phyloP scores from a whole-genome alignment of 2,329 filamentous ascomycete genomes.

The Trichophyton verrucosum region DNA sequence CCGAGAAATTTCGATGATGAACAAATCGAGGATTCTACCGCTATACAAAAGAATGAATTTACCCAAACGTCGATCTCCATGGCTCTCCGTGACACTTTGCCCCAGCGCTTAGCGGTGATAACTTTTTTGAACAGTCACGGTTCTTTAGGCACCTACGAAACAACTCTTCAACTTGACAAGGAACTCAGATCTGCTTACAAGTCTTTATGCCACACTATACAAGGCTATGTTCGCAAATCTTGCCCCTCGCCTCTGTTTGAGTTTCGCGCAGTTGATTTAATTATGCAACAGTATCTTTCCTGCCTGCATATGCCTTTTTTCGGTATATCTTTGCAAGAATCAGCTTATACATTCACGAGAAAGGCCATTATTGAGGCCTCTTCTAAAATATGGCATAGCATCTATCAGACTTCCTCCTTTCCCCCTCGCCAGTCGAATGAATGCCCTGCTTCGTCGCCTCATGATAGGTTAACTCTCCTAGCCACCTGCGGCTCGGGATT shows the following conservation, averaged over 20 bases:
- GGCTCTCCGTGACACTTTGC: constrained; percentile 34
- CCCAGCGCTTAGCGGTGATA: constrained; percentile 34
- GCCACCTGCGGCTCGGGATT: constrained; percentile 26
- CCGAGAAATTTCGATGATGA: constrained; percentile 30
- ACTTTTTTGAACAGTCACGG: constrained; percentile 39
- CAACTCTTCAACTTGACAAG: constrained; percentile 37
- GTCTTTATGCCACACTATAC: constrained; percentile 23
- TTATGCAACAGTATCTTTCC: constrained; percentile 20
- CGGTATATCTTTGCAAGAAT: constrained; percentile 13
- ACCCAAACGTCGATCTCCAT: constrained; percentile 43
- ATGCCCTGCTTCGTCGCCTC: constrained; percentile 30
- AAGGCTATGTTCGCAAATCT: constrained; percentile 6
- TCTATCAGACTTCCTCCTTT: not conserved
- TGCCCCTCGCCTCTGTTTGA: constrained; percentile 13
- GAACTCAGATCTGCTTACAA: constrained; percentile 38
- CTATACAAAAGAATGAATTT: constrained; percentile 25
- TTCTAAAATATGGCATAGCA: constrained; percentile 19
- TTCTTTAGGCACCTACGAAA: constrained; percentile 34
- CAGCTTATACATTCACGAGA: constrained; percentile 36
- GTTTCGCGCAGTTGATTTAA: constrained; percentile 17
- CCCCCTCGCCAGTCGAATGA: not conserved
- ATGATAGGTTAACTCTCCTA: constrained; percentile 30
- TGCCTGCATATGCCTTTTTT: constrained; percentile 23
- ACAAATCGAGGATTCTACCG: constrained; percentile 14
- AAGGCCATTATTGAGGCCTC: constrained; percentile 39